Base-by-base conservation (phyloP, 2,329 filamentous ascomycete genomes). In the Didymella sp. region DNA sequence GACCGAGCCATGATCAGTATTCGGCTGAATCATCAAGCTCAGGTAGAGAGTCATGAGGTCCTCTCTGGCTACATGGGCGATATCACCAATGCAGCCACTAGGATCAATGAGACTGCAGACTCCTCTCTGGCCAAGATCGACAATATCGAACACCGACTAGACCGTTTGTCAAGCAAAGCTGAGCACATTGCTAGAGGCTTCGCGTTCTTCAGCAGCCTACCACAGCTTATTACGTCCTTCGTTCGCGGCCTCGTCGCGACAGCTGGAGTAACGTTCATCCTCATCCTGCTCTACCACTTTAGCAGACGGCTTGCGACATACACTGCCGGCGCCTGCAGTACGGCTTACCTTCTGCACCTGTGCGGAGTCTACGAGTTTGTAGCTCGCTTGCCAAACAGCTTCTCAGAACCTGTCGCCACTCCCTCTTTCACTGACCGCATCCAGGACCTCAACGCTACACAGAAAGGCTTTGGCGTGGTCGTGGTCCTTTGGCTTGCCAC, bases 181-280 rank as follows among this genome's bases (percentile, higher is more conserved):
- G 64, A 69, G 27, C 56, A 65, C 8, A 69, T 70, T 6, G 60
- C 59, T 0, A 58, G 61, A 40, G 64, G 64, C 0, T 68, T 70
- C 19, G 63, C 67, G 6, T 68, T 70, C 31, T 51, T 70, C n/a
- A 63, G 58, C 33, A 60, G 58, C 1, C 54, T 69, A 1, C 61
- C 66, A 4, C 51, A 54, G 3, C 48, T 68, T 8, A 38, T 61
- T 3, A 40, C 31, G 9, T 47, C 44, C 6, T 25, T 70, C 2
- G 2, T 65, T 3, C 60, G 51, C 5, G 41, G 57, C 5, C 21
- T 58, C 4, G 13, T 67, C 5, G 59, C 44, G 2, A 59, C 38
- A 0, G n/a, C 41, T 3, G 63, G 64, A 3, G 59, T 44, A 3
- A 2, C 59, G 0, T 65, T 60, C 27, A 46, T 66, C 1, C 59